Conservation (phyloP, 176 grass and related monocot genomes). For the Carex littledalei region DNA sequence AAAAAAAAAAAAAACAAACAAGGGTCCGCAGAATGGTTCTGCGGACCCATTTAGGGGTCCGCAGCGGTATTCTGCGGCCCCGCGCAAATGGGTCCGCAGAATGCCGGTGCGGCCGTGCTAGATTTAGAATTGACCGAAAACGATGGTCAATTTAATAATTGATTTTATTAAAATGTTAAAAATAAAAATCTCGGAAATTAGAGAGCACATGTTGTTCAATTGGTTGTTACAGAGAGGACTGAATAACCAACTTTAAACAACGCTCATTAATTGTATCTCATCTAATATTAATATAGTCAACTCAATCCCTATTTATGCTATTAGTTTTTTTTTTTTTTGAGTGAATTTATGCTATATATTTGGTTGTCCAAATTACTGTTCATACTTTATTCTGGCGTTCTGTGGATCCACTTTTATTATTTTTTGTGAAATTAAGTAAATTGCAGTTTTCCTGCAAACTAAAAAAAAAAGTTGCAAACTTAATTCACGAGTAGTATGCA, state of each 20-base stretch:
- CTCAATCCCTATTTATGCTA: background rate
- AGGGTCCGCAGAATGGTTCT: too few species aligned
- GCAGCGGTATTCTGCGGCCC: too few species aligned
- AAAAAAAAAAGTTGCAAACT: background rate
- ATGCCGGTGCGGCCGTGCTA: too few species aligned
- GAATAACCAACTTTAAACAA: background rate
- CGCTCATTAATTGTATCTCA: background rate
- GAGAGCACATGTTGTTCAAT: background rate
- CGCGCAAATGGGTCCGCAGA: too few species aligned
- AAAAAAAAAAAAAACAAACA: too few species aligned
- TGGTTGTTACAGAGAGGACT: background rate
- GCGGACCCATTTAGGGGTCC: too few species aligned
- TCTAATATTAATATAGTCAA: background rate
- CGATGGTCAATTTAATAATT: too few species aligned
- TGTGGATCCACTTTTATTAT: background rate
- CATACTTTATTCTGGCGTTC: background rate
- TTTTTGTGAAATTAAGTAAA: background rate
- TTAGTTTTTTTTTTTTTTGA: background rate
- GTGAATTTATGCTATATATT: background rate
- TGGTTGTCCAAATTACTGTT: background rate
- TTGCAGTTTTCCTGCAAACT: background rate
- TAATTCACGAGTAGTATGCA: background rate
- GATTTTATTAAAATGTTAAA: too few species aligned
- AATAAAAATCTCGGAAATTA: too few species aligned
- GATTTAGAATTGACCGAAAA: too few species aligned